Evolutionary conservation across 495 filamentous ascomycete species (phyloP).

Genomic region (Tetracladium marchalianum): DNA sequence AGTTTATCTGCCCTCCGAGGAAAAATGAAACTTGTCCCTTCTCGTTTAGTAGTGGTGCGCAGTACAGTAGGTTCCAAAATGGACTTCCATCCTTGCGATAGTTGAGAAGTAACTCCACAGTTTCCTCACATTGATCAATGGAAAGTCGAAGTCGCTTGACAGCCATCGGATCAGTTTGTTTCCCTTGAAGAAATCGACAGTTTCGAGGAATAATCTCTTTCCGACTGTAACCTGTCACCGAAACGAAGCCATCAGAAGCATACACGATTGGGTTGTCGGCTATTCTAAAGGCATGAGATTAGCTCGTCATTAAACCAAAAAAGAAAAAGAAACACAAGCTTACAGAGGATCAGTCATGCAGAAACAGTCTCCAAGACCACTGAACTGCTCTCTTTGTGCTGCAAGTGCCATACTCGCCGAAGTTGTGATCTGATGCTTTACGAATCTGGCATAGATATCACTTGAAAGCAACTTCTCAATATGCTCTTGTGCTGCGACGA

Average conservation of each 20-base stretch:
- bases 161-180: constrained; percentile 31
- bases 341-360: constrained; percentile 31
- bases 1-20: constrained; percentile 47
- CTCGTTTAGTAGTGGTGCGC: constrained; percentile 36
- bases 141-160: constrained; percentile 30
- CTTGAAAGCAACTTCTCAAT: constrained; percentile 5
- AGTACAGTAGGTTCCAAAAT: constrained; percentile 46
- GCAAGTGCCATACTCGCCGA: constrained; percentile 30
- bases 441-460: constrained; percentile 10
- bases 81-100: constrained; percentile 40
- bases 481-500: constrained; percentile 24
- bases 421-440: constrained; percentile 31
- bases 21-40: constrained; percentile 34
- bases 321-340: background rate
- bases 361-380: constrained; percentile 35
- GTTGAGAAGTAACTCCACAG: constrained; percentile 41
- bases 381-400: constrained; percentile 23
- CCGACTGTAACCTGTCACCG: constrained; percentile 35
- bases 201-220: constrained; percentile 38
- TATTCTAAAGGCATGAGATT: constrained; percentile 10
- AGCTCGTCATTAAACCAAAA: background rate
- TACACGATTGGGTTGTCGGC: constrained; percentile 41
- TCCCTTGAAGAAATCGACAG: constrained; percentile 40
- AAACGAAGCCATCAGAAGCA: constrained; percentile 41
- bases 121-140: constrained; percentile 31